Conservation (phyloP, 2,329 filamentous ascomycete genomes). For the Ophiostoma sp. region DNA sequence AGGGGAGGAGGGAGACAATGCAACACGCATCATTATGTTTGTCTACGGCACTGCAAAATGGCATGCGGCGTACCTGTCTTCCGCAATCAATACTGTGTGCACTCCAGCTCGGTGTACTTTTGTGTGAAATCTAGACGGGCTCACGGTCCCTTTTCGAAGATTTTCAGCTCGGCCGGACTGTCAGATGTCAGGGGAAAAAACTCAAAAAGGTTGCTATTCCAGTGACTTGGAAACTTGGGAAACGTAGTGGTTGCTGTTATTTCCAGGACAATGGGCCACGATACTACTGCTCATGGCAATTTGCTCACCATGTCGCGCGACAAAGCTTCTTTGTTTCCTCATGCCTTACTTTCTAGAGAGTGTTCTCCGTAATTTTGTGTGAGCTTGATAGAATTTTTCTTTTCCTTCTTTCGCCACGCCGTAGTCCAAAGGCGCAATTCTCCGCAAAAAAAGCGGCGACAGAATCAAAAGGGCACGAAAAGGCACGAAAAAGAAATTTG, state of each 20-base stretch:
- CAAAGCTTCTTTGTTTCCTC: neutral
- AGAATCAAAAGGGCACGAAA: neutral
- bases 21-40: neutral
- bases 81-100: neutral
- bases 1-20: neutral
- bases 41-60: neutral
- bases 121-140: neutral
- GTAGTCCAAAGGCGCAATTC: neutral
- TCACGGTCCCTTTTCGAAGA: neutral
- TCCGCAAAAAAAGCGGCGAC: neutral
- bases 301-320: neutral
- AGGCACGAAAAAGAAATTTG: neutral
- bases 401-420: slow-evolving; percentile 13
- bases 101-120: neutral
- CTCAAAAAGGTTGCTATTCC: neutral
- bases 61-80: neutral
- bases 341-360: neutral
- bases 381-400: neutral
- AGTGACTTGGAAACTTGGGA: too few species aligned
- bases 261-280: neutral
- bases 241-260: neutral
- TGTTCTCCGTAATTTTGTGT: neutral
- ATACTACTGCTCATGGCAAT: neutral
- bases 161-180: neutral
- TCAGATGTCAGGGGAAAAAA: neutral